Evolutionary conservation across 2,329 filamentous ascomycete species (phyloP).

Genomic region (Neofusicoccum kwambonambiense): DNA sequence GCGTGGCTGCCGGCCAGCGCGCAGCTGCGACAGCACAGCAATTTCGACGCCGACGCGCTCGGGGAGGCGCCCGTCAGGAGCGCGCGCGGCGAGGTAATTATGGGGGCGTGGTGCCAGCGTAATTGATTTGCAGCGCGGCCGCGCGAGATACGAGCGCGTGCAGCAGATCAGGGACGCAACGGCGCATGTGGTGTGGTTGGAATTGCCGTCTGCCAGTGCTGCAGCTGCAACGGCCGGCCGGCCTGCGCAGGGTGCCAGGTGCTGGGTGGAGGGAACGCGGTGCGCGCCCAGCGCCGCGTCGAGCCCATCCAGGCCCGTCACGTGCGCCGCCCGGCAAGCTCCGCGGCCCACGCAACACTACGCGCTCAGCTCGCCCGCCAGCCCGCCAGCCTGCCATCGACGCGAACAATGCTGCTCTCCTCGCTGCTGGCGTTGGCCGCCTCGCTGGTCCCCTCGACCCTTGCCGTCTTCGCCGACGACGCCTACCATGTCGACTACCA

Average conservation of each 20-base stretch:
- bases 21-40: conserved; percentile 7
- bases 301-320: neutral
- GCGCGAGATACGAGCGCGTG: conserved; percentile 3
- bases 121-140: neutral
- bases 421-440: conserved; percentile 36
- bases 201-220: neutral
- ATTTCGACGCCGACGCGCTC: neutral
- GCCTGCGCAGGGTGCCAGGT: neutral
- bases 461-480: conserved; percentile 84
- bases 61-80: neutral
- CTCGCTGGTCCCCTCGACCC: conserved; percentile 51
- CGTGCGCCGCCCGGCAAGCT: conserved; percentile 7
- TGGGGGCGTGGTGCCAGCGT: conserved; percentile 6
- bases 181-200: conserved; percentile 3
- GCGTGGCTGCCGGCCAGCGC: conserved; percentile 10
- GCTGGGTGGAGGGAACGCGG: neutral
- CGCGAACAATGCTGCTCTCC: conserved; percentile 37
- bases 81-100: neutral
- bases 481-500: conserved; percentile 92
- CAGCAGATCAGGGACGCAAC: conserved; percentile 14
- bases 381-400: conserved; percentile 7
- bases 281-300: neutral
- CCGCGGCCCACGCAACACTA: conserved; percentile 1
- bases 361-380: conserved; percentile 6
- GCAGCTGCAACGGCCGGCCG: conserved; percentile 3